Evolutionary conservation across 1,139 yeast genomes (phyloP).

Genomic region (Candida sp.): DNA sequence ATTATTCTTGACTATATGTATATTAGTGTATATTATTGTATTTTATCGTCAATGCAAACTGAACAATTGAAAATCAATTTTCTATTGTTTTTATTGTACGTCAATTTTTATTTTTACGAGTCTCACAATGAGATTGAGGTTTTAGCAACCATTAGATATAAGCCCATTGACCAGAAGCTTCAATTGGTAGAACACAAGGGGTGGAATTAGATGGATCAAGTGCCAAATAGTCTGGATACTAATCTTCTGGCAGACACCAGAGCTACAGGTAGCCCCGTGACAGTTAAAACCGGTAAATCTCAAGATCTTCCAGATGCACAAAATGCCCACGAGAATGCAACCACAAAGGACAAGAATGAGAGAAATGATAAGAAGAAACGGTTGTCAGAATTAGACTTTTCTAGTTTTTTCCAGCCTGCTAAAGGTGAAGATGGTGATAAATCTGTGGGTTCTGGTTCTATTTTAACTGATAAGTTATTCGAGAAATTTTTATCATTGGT

Average conservation of each 20-base stretch:
- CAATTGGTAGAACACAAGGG: too few relatives aligned
- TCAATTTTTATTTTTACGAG: not conserved
- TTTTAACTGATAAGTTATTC: conserved; percentile 62
- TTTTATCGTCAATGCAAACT: not conserved
- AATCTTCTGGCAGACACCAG: conserved; percentile 20
- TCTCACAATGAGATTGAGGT: not conserved
- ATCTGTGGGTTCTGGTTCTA: not conserved
- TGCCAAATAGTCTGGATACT: conserved; percentile 25
- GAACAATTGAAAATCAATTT: not conserved
- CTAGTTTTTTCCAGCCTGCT: not conserved
- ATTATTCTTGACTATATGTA: not conserved
- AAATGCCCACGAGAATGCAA: not conserved
- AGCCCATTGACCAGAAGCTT: too few relatives aligned
- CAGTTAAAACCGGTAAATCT: not conserved
- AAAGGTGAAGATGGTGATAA: not conserved
- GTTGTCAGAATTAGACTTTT: not conserved
- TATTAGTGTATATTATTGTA: conserved; percentile 3
- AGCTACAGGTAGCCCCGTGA: not conserved
- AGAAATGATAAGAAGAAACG: conserved; percentile 1
- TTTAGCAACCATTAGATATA: not conserved
- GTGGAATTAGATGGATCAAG: conserved; percentile 23
- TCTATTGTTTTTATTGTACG: not conserved
- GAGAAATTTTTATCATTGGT: conserved; percentile 71
- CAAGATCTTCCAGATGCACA: not conserved
- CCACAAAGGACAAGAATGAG: not conserved